Evolutionary conservation across 148 eudicot genomes (phyloP), one percentile per base, ranked within the genome.

Genomic region (Beta vulgaris): DNA sequence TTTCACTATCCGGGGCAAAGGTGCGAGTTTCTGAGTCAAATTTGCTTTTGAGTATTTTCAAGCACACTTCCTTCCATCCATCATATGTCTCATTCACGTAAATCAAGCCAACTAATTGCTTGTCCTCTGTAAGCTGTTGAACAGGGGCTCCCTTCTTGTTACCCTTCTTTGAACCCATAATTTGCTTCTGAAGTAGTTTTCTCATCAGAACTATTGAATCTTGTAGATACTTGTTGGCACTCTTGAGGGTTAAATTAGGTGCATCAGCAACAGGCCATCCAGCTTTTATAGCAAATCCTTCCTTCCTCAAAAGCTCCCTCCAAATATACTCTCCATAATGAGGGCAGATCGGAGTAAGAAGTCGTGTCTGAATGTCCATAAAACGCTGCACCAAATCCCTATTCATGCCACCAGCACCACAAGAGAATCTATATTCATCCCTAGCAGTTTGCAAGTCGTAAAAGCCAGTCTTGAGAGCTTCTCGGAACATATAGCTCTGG

Each of bases 11-110:
- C 3, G 95, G 90, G 28, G 97, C 91, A 77, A 93, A 93, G 12
- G 84, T 81, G 31, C 80, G 4, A 3, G 83, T 80, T 35, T 55
- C 66, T 15, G 58, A 10, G 63, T 93, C 77, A 66, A 81, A 93
- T 36, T 89, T 91, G 68, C 71, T 76, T 78, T 84, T 76, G 9
- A 93, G 88, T 26, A 89, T 93, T 46, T 78, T 85, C 82, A 93
- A 82, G 74, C 98, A 93, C 63, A 88, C 97, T 73, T 72, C 87
- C 79, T 87, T 93, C 97, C 94, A 93, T 8, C 94, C 97, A n/a
- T 89, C 97, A 37, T 91, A 93, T 29, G 77, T 84, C 73, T 93
- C 98, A 18, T 91, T 90, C 25, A 93, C 95, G 68, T 57, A 93
- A 44, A 93, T 87, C 58, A 91, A 81, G 21, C 93, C 97, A 4